Evolutionary conservation across 805 yeast genomes (phyloP).

Genomic region (Tetrapisispora arboricola): DNA sequence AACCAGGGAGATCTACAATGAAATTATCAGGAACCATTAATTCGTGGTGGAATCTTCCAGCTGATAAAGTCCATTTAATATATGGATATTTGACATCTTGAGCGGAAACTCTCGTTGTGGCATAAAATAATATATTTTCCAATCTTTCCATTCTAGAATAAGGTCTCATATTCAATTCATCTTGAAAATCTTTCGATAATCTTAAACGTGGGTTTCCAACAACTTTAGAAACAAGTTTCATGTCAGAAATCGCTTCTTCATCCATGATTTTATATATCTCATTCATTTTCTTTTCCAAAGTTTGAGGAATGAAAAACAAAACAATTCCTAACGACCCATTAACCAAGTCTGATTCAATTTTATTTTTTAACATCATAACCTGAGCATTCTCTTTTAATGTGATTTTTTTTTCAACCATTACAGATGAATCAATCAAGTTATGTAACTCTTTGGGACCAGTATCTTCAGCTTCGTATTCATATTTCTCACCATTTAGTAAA

Average conservation of each 20-base stretch:
- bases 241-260: slow-evolving; percentile 22
- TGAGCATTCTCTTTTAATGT: slow-evolving; percentile 78
- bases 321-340: slow-evolving; percentile 88
- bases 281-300: slow-evolving; percentile 15
- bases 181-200: slow-evolving; percentile 22
- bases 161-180: slow-evolving; percentile 19
- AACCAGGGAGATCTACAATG: slow-evolving; percentile 29
- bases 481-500: slow-evolving; percentile 38
- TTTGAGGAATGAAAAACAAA: slow-evolving; percentile 28
- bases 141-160: slow-evolving; percentile 8
- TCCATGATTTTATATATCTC: slow-evolving; percentile 19
- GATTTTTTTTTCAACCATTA: slow-evolving; percentile 62
- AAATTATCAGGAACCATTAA: slow-evolving; percentile 34
- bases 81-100: slow-evolving; percentile 23
- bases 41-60: slow-evolving; percentile 19
- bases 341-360: slow-evolving; percentile 57
- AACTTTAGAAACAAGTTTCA: slow-evolving; percentile 28
- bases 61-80: slow-evolving; percentile 27
- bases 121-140: slow-evolving; percentile 13
- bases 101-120: slow-evolving; percentile 10
- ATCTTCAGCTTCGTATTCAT: slow-evolving; percentile 40
- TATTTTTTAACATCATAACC: slow-evolving; percentile 85
- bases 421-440: slow-evolving; percentile 38
- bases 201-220: slow-evolving; percentile 14
- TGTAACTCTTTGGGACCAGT: slow-evolving; percentile 24